A percentile compares a stretch with the other conserved stretches of the same genome.
phyloP scores from a whole-genome alignment of 1,284 basidiomycete species.

The Ustilago tritici region DNA sequence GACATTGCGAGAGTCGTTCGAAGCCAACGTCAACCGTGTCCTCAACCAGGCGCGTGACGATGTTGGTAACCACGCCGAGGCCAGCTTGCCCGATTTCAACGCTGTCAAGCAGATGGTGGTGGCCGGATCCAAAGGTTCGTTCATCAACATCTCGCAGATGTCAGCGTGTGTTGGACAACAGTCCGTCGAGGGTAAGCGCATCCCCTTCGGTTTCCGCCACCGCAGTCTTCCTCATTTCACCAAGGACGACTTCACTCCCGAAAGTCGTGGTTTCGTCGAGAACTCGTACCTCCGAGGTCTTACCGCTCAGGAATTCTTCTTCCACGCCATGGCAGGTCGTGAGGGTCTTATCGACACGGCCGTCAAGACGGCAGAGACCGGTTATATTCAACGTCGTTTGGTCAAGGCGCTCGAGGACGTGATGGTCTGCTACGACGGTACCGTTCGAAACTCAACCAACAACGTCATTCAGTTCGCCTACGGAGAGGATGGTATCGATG shows the following conservation, averaged over 20 bases:
- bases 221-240: constrained; percentile 96
- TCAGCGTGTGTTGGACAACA: constrained; percentile 99
- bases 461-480: constrained; percentile 92
- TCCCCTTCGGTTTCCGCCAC: constrained; percentile 98
- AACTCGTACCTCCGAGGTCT: constrained; percentile 98
- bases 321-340: constrained; percentile 99
- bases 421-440: constrained; percentile 97
- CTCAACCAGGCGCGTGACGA: constrained; percentile 96
- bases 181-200: constrained; percentile 96
- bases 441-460: constrained; percentile 87
- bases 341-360: constrained; percentile 99
- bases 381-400: constrained; percentile 96
- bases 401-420: constrained; percentile 99
- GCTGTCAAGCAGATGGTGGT: constrained; percentile 99
- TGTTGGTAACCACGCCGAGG: constrained; percentile 94
- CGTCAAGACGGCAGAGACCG: constrained; percentile 99
- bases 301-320: constrained; percentile 99
- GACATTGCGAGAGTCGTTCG: constrained; percentile 99
- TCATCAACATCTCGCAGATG: constrained; percentile 99
- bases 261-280: constrained; percentile 98
- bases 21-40: constrained; percentile 88
- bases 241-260: constrained; percentile 98
- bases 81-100: constrained; percentile 96
- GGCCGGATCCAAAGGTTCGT: constrained; percentile 91
- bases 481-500: constrained; percentile 99